Percentiles rank a stretch among this genome's conserved stretches.
Conservation (phyloP, 495 filamentous ascomycete genomes). For the Neurospora sp. region DNA sequence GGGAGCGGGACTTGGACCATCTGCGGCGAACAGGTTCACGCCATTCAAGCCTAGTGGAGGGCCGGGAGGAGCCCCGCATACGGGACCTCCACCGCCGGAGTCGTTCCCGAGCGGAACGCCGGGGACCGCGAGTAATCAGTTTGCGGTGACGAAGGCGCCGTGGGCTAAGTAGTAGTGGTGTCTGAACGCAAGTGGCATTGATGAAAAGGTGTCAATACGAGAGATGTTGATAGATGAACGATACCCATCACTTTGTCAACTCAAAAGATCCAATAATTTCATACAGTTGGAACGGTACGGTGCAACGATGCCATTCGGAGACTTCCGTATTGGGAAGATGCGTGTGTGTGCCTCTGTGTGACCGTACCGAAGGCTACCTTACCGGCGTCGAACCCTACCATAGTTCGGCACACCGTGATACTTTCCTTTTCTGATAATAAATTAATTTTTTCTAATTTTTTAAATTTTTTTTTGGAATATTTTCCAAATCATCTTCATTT, state of each 20-base stretch:
- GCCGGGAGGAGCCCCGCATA: slow-evolving; percentile 10
- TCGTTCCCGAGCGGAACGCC: slow-evolving; percentile 15
- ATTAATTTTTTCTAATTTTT: too few species aligned
- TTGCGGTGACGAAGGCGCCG: slow-evolving; percentile 22
- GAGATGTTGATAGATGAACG: background rate
- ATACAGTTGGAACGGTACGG: background rate
- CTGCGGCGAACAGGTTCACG: background rate
- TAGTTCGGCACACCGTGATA: background rate
- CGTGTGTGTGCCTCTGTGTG: background rate
- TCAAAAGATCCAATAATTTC: background rate
- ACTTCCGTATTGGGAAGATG: background rate
- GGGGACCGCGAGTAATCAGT: slow-evolving; percentile 20
- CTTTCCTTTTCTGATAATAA: too few species aligned
- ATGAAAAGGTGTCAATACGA: background rate
- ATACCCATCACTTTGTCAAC: background rate
- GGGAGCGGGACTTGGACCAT: background rate
- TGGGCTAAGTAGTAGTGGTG: slow-evolving; percentile 15
- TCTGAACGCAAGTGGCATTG: background rate
- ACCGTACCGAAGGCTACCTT: background rate
- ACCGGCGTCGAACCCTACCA: background rate
- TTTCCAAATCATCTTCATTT: background rate
- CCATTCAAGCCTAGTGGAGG: slow-evolving; percentile 10
- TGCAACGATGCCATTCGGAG: background rate
- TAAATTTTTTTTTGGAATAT: too few species aligned
- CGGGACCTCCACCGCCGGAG: slow-evolving; percentile 12